A percentile compares a stretch with the other conserved stretches of the same genome.
phyloP scores from a whole-genome alignment of 2,329 filamentous ascomycete species.

The Ceratocystis cubensis region DNA sequence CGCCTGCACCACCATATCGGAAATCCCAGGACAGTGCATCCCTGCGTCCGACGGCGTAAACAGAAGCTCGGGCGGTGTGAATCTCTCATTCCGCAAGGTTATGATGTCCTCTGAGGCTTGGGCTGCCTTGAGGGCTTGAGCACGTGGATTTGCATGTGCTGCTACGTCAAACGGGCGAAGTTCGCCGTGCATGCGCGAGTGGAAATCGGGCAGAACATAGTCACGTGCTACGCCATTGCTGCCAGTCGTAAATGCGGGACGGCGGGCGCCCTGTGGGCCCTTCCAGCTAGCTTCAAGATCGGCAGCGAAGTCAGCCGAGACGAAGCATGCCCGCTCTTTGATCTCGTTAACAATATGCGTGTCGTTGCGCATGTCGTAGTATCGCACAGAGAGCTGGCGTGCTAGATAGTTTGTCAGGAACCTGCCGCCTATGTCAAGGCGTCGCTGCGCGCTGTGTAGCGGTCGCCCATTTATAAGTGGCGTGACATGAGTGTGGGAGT shows the following conservation, averaged over 20 bases:
- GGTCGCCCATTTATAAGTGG: slow-evolving; percentile 72
- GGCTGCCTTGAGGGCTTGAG: slow-evolving; percentile 33
- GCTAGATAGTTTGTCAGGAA: slow-evolving; percentile 87
- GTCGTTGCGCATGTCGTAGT: slow-evolving; percentile 93
- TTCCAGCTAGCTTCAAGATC: slow-evolving; percentile 83
- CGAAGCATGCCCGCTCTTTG: slow-evolving; percentile 80
- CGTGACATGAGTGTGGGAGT: slow-evolving; percentile 84
- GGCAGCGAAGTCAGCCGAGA: slow-evolving; percentile 59
- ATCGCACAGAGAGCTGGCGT: slow-evolving; percentile 74
- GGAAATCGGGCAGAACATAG: slow-evolving; percentile 79
- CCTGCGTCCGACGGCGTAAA: slow-evolving; percentile 81
- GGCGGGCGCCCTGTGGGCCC: slow-evolving; percentile 49
- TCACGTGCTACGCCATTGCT: slow-evolving; percentile 60
- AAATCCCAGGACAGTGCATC: slow-evolving; percentile 68
- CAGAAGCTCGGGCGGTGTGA: slow-evolving; percentile 75
- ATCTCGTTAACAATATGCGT: slow-evolving; percentile 89
- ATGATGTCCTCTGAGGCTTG: slow-evolving; percentile 60
- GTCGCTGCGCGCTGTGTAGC: slow-evolving; percentile 65
- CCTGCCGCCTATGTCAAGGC: slow-evolving; percentile 86
- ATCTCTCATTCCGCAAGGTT: slow-evolving; percentile 82
- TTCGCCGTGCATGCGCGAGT: slow-evolving; percentile 48
- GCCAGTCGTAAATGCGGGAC: slow-evolving; percentile 35
- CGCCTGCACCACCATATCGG: slow-evolving; percentile 70
- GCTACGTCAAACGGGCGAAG: slow-evolving; percentile 65
- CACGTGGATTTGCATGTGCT: slow-evolving; percentile 35